Evolutionary conservation across 106 monocot genomes (phyloP).

Genomic region (Dioscorea dumetorum): DNA sequence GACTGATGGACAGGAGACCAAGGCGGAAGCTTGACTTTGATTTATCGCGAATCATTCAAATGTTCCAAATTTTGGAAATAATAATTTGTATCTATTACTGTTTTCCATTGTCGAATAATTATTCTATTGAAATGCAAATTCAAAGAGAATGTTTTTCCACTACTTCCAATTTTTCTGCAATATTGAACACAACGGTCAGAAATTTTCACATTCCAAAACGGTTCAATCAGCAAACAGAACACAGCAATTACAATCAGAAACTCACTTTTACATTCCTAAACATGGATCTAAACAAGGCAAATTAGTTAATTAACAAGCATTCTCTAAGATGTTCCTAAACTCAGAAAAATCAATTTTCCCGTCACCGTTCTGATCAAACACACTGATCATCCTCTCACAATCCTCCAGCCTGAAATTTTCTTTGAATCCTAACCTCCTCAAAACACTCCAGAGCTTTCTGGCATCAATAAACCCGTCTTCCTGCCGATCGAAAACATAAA

Average conservation of each 20-base stretch:
- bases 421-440: slow-evolving; percentile 23
- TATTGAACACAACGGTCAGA: too few relatives aligned
- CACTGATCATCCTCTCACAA: slow-evolving; percentile 34
- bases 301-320: slow-evolving; percentile 7
- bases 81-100: too few relatives aligned
- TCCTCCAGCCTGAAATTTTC: slow-evolving; percentile 24
- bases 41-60: neutral
- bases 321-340: slow-evolving; percentile 43
- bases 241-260: neutral
- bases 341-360: slow-evolving; percentile 40
- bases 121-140: neutral
- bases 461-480: slow-evolving; percentile 46
- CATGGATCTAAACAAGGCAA: too few relatives aligned
- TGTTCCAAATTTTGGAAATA: neutral
- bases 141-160: neutral
- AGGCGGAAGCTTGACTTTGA: slow-evolving; percentile 2
- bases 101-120: neutral
- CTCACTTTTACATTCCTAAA: too few relatives aligned
- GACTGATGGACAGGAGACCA: neutral
- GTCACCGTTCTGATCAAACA: slow-evolving; percentile 40
- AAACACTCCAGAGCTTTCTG: slow-evolving; percentile 35
- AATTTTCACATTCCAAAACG: neutral
- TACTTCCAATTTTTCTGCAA: neutral
- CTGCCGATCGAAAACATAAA: slow-evolving; percentile 44
- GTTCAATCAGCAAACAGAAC: neutral